Conservation (phyloP, 139 green algal species). For the Diplosphaera chodatii region DNA sequence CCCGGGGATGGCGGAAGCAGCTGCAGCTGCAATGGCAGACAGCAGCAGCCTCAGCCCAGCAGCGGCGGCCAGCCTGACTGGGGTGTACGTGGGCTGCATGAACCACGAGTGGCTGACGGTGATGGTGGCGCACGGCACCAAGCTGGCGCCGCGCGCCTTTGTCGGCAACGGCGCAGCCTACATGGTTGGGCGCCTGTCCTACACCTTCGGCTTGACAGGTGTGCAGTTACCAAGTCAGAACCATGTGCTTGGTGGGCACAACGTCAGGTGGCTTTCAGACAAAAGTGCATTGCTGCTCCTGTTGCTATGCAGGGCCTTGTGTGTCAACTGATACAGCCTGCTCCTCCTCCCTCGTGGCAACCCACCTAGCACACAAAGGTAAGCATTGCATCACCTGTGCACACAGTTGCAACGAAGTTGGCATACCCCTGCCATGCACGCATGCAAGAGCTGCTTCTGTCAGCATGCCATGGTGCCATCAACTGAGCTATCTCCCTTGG, state of each 20-base stretch:
- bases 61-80: background rate
- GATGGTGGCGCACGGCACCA: background rate
- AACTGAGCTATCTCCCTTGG: too few species aligned
- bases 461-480: too few species aligned
- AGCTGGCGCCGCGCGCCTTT: slow-evolving; percentile 18
- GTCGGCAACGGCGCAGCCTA: slow-evolving; percentile 29
- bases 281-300: too few species aligned
- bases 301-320: slow-evolving; percentile 23
- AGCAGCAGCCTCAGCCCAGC: background rate
- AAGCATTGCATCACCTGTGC: too few species aligned
- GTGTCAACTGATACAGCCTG: slow-evolving; percentile 54
- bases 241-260: too few species aligned
- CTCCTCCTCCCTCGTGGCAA: slow-evolving; percentile 43
- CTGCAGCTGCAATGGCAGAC: background rate
- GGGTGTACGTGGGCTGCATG: slow-evolving; percentile 49
- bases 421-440: too few species aligned
- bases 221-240: background rate
- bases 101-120: slow-evolving; percentile 36
- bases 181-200: slow-evolving; percentile 44
- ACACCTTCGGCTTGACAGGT: slow-evolving; percentile 45
- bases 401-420: too few species aligned
- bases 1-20: background rate
- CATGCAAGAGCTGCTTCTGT: too few species aligned
- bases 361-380: slow-evolving; percentile 24
- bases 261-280: too few species aligned